Conservation (phyloP, 805 yeast species). For the Lipomyces spencermartinsiae region DNA sequence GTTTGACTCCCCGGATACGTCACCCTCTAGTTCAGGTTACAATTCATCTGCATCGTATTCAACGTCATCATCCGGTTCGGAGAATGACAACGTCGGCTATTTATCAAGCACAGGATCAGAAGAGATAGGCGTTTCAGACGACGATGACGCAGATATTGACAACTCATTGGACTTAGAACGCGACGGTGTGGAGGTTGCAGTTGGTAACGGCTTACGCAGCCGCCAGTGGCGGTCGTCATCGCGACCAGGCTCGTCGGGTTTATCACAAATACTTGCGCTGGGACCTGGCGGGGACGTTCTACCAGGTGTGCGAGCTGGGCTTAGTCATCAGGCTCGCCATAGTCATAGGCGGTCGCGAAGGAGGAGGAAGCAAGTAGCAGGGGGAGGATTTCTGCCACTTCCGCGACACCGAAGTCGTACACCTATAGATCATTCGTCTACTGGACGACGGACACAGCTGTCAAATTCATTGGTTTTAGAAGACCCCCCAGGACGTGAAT, state of each 20-base stretch:
- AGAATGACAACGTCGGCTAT: slow-evolving; percentile 9
- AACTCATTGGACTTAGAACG: slow-evolving; percentile 13
- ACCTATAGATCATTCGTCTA: slow-evolving; percentile 14
- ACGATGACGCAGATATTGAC: slow-evolving; percentile 21
- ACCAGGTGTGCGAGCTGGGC: slow-evolving; percentile 4
- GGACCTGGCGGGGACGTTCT: slow-evolving; percentile 1
- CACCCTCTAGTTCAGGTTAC: slow-evolving; percentile 23
- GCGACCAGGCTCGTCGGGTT: background rate
- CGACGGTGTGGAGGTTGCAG: background rate
- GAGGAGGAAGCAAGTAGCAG: slow-evolving; percentile 7
- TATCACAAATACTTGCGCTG: slow-evolving; percentile 20
- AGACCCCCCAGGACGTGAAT: background rate
- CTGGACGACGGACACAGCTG: slow-evolving; percentile 16
- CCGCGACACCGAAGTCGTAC: slow-evolving; percentile 20
- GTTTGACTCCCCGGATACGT: slow-evolving; percentile 27
- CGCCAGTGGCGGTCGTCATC: background rate
- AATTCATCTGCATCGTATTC: slow-evolving; percentile 19
- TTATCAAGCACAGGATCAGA: slow-evolving; percentile 10
- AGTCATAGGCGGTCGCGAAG: background rate
- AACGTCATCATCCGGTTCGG: slow-evolving; percentile 18
- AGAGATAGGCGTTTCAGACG: slow-evolving; percentile 9
- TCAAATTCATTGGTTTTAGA: slow-evolving; percentile 17
- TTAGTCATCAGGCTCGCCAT: background rate
- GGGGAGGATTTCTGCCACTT: background rate
- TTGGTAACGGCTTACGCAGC: background rate